Evolutionary conservation across 345 rosid species (phyloP).

Genomic region (Salix udensis): DNA sequence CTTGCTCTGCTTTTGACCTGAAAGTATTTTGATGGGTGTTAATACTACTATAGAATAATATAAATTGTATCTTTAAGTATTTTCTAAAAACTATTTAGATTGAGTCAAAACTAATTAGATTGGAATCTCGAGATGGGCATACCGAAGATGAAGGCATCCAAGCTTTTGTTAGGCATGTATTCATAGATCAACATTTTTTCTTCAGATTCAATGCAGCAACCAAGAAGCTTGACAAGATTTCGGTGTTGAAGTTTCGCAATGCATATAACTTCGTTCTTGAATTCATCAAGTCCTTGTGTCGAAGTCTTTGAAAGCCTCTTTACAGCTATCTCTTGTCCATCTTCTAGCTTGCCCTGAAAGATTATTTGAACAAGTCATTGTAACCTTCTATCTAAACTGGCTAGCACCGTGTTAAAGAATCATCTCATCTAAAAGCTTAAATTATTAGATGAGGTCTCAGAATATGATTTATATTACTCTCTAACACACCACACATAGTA

Average conservation of each 20-base stretch:
- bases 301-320: constrained; percentile 37
- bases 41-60: neutral
- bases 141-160: constrained; percentile 29
- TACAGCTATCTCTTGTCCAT: constrained; percentile 37
- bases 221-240: constrained; percentile 31
- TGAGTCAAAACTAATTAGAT: neutral
- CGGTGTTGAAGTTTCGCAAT: constrained; percentile 34
- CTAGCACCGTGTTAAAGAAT: neutral
- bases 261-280: constrained; percentile 29
- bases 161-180: constrained; percentile 31
- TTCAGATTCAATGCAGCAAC: constrained; percentile 24
- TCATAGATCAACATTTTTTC: constrained; percentile 28
- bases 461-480: no score
- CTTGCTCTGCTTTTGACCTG: constrained; percentile 20
- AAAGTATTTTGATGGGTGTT: neutral
- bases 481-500: no score
- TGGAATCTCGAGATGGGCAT: neutral
- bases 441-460: accelerated
- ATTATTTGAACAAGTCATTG: neutral
- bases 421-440: no score
- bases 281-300: constrained; percentile 18
- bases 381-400: neutral
- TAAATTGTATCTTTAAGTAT: no score
- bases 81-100: neutral
- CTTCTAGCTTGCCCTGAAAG: constrained; percentile 28